Base-by-base conservation (phyloP, 2,329 filamentous ascomycete genomes). In the Clonostachys chloroleuca region DNA sequence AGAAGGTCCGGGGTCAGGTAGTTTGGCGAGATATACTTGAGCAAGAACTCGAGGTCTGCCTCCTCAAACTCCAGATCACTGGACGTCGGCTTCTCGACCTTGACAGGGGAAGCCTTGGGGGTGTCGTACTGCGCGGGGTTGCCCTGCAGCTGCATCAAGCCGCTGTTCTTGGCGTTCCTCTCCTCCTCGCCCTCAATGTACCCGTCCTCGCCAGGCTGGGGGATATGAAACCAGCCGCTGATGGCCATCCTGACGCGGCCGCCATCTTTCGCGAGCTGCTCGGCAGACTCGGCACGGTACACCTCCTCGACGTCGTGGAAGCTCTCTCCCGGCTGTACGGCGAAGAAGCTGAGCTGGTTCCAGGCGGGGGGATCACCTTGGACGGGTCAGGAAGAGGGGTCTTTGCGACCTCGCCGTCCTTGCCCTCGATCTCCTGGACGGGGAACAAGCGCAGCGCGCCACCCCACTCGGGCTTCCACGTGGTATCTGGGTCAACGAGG, bases 301-400 rank as follows among this genome's bases (percentile, higher is more conserved):
- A 99, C 94, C 69, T 99, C 94, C 70, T 97, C 92, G 47, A 99
- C 94, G 64, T 99, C 94, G 68, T 99, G 94, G 68, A 97, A 99
- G 65, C 92, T 97, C 77, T 96, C 86, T n/a, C 94, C 94, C 1
- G 94, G 94, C 70, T 96, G 91, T 7, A 99, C 95, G 16, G 92
- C 91, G 66, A 99, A 99, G 79, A 99, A 99, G 58, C 89, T 94
- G 50, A 99, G 78, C 72, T 99, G 94, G 67, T 97, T 96, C 83
- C 92, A 99, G 0, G 92, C 90, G 0, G 94, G 94, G 94, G 92
- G 50, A 99, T 96, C 40, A 84, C 81, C 58, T 95, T 86, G 56
- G 78, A 83, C 59, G 83, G 84, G 56, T 96, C 87, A 0, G 92
- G 84, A 49, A 81, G 77, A 5, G 92, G 92, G 1, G 92, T 86